Percentiles rank a stretch among this genome's conserved stretches.
Conservation (phyloP, 1,284 basidiomycete species). For the Moesziomyces aphidis region DNA sequence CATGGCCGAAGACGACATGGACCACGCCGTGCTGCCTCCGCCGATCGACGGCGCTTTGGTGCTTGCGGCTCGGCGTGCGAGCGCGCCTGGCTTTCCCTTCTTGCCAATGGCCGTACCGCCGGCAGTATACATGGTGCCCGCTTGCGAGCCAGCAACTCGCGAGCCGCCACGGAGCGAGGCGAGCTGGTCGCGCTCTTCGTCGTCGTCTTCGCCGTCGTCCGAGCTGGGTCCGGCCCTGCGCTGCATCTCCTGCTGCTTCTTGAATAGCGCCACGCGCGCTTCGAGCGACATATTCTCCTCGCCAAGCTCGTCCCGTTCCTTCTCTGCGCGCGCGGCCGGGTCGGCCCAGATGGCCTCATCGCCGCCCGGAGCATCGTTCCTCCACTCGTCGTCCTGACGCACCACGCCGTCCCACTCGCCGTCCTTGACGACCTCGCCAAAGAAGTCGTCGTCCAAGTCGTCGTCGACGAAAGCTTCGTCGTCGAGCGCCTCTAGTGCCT, state of each 20-base stretch:
- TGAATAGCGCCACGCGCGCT: conserved; percentile 64
- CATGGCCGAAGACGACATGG: conserved; percentile 96
- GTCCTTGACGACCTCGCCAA: conserved; percentile 75
- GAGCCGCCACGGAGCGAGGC: conserved; percentile 33
- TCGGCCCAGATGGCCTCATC: conserved; percentile 63
- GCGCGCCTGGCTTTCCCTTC: conserved; percentile 57
- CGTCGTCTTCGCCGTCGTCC: conserved; percentile 24
- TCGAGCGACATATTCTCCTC: conserved; percentile 58
- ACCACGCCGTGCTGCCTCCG: conserved; percentile 63
- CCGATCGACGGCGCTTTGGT: conserved; percentile 56
- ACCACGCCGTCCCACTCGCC: conserved; percentile 61
- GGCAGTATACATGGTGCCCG: conserved; percentile 38
- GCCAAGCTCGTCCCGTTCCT: conserved; percentile 32
- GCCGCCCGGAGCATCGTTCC: conserved; percentile 60
- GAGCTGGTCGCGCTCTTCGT: conserved; percentile 56
- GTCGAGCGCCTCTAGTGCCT: conserved; percentile 92
- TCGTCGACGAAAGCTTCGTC: conserved; percentile 78
- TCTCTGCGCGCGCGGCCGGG: conserved; percentile 42
- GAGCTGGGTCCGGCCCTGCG: conserved; percentile 13
- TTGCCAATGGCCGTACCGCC: conserved; percentile 54
- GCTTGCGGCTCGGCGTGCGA: conserved; percentile 59
- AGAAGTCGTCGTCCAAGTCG: conserved; percentile 74
- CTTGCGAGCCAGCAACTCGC: conserved; percentile 15
- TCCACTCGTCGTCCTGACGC: conserved; percentile 51
- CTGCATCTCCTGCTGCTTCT: conserved; percentile 49